Evolutionary conservation across 768 basidiomycete species (phyloP).

Genomic region (Lactarius vividus): DNA sequence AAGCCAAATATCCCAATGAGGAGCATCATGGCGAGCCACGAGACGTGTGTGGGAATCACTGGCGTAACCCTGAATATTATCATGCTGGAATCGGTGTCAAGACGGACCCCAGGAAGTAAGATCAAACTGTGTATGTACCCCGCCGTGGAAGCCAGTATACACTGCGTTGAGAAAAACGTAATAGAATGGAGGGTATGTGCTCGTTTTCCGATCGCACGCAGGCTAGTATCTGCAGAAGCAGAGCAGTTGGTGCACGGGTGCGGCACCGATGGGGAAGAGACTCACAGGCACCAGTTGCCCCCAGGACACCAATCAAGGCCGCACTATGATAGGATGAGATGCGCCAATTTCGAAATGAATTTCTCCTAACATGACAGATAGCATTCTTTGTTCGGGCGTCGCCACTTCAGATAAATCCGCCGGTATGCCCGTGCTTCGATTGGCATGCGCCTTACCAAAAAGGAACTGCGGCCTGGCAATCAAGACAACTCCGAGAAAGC

Average conservation of each 20-base stretch:
- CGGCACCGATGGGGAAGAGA: constrained; percentile 12
- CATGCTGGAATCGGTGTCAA: constrained; percentile 39
- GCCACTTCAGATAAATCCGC: constrained; percentile 21
- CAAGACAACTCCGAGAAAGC: constrained; percentile 72
- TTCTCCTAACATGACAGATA: constrained; percentile 53
- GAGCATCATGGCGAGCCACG: constrained; percentile 46
- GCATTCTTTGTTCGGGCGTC: constrained; percentile 43
- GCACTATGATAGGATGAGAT: constrained; percentile 39
- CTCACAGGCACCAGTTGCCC: constrained; percentile 69
- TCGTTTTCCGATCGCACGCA: constrained; percentile 70
- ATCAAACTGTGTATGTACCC: constrained; percentile 28
- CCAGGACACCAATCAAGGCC: constrained; percentile 63
- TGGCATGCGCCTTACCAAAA: constrained; percentile 45
- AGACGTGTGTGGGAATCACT: constrained; percentile 44
- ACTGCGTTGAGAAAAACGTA: constrained; percentile 60
- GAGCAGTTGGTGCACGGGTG: not conserved
- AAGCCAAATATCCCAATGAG: constrained; percentile 53
- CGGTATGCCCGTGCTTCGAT: not conserved
- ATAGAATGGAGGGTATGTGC: constrained; percentile 75
- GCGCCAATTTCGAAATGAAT: not conserved
- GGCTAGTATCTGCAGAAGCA: constrained; percentile 40
- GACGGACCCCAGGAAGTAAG: not conserved
- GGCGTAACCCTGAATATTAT: constrained; percentile 39
- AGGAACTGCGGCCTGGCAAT: constrained; percentile 76
- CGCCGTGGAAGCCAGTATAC: constrained; percentile 42